Evolutionary conservation across 192 early-diverging fungal genomes (phyloP).

Genomic region (Gonapodya sp.): DNA sequence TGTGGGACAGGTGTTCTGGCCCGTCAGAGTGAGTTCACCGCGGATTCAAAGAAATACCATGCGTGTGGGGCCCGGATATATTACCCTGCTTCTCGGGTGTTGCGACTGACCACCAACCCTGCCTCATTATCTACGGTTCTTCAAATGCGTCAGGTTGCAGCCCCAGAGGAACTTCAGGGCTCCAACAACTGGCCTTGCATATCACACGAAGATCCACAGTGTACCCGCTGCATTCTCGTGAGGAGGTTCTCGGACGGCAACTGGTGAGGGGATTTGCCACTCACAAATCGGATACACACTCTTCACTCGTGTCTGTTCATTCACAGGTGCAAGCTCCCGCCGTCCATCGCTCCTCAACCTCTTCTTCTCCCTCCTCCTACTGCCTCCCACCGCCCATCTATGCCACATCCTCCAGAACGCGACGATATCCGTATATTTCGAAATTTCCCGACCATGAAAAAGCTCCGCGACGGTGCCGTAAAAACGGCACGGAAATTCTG

Average conservation of each 20-base stretch:
- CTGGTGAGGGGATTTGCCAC: background rate
- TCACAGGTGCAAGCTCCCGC: background rate
- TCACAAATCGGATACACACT: background rate
- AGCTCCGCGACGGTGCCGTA: background rate
- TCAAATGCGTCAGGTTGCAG: background rate
- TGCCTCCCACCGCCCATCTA: background rate
- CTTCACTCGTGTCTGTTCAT: background rate
- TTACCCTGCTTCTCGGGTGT: too few species aligned
- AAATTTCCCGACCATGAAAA: background rate
- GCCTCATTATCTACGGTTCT: too few species aligned
- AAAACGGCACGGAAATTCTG: background rate
- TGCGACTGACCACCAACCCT: too few species aligned
- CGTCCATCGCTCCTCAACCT: background rate
- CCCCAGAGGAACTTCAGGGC: background rate
- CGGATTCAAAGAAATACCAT: too few species aligned
- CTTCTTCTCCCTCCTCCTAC: background rate
- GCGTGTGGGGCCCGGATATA: too few species aligned
- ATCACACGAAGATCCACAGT: background rate
- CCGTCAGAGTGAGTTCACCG: background rate
- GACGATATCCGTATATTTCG: background rate
- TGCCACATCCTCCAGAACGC: background rate
- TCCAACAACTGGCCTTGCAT: background rate
- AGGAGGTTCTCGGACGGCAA: background rate
- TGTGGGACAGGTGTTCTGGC: background rate
- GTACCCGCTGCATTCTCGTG: background rate